These are phyloP conservation scores for Mimosa pudica DNA, from an alignment of 306 rosid species.

Conservation along the genomic window DNA sequence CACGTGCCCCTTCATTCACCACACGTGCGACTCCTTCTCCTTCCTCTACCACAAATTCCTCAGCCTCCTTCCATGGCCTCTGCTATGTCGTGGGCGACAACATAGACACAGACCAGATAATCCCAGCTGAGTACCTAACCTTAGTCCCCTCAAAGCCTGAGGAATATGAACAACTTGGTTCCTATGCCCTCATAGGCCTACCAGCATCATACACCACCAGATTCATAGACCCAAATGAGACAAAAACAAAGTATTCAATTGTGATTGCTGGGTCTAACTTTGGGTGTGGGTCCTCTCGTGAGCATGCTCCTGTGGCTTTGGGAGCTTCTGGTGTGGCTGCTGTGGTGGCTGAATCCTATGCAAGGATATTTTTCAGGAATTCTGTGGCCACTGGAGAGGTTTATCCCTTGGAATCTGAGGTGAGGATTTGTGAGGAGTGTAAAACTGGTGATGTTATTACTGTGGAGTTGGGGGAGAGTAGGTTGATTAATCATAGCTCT, in stretches of 20 bases:
- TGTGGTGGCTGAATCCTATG: slow-evolving; percentile 89
- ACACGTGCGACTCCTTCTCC: slow-evolving; percentile 41
- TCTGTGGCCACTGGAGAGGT: slow-evolving; percentile 86
- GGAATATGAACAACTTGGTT: slow-evolving; percentile 91
- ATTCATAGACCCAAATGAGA: slow-evolving; percentile 66
- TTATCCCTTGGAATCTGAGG: slow-evolving; percentile 48
- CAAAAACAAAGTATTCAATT: slow-evolving; percentile 65
- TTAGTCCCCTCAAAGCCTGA: slow-evolving; percentile 88
- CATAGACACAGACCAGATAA: slow-evolving; percentile 95
- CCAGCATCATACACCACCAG: slow-evolving; percentile 66
- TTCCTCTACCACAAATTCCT: slow-evolving; percentile 30
- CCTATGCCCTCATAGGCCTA: slow-evolving; percentile 83
- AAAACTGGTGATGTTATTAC: slow-evolving; percentile 84
- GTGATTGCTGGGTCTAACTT: slow-evolving; percentile 84
- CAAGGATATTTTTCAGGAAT: slow-evolving; percentile 88
- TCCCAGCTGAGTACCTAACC: slow-evolving; percentile 91
- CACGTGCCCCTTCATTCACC: slow-evolving; percentile 28
- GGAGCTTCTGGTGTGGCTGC: slow-evolving; percentile 84
- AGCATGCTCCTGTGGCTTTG: slow-evolving; percentile 95
- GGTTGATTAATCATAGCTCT: slow-evolving; percentile 78
- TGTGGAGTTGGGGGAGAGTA: slow-evolving; percentile 71
- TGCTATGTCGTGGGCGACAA: slow-evolving; percentile 91
- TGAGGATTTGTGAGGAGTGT: slow-evolving; percentile 46
- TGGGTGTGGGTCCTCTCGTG: slow-evolving; percentile 97
- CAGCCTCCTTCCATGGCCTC: slow-evolving; percentile 73